phyloP scores from a whole-genome alignment of 306 rosid species.

The Malus sylvestris region DNA sequence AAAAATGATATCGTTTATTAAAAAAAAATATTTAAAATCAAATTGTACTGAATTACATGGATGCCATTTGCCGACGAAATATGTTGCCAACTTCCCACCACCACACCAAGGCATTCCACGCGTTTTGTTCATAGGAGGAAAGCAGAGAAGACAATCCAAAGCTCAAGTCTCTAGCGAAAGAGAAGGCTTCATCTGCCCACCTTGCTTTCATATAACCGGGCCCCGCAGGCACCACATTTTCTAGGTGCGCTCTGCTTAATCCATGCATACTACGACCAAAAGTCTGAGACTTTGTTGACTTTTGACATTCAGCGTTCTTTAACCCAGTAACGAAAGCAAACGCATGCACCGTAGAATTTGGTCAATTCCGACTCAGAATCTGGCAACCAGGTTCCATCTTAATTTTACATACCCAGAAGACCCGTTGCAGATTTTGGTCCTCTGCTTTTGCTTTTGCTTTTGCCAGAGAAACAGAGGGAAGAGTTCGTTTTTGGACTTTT shows the following conservation, averaged over 20 bases:
- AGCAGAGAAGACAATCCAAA: no score
- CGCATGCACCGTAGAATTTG: neutral
- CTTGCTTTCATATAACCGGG: neutral
- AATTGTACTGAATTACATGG: no score
- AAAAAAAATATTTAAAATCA: no score
- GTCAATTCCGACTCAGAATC: conserved; percentile 17
- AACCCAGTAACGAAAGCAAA: neutral
- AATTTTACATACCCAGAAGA: neutral
- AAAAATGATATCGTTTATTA: no score
- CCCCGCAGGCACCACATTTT: neutral
- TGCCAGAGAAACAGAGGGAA: neutral
- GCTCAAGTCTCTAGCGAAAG: no score
- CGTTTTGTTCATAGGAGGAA: no score
- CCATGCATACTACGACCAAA: no score
- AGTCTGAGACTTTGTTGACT: neutral
- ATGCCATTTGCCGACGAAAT: no score
- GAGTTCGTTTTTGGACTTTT: neutral
- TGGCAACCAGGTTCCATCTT: conserved; percentile 18
- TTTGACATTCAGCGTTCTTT: neutral
- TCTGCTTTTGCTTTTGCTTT: neutral
- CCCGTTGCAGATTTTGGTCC: neutral
- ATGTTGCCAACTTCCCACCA: no score
- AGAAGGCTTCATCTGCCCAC: no score
- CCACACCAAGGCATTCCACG: no score
- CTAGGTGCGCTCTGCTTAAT: no score